phyloP scores from a whole-genome alignment of 352 stramenopile species.

The Achlya hypogyna region DNA sequence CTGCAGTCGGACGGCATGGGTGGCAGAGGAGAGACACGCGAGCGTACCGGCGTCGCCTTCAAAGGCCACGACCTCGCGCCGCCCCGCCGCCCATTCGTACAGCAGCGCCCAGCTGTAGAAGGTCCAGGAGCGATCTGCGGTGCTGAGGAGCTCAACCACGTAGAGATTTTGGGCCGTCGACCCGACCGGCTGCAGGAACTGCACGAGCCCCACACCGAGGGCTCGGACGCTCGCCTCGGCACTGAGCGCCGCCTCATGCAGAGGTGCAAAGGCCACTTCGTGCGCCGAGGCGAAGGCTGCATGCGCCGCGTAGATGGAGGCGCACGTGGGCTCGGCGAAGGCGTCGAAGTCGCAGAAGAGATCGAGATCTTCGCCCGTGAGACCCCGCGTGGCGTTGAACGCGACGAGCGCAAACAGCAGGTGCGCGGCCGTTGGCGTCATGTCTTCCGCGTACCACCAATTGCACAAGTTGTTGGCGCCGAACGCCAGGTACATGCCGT shows the following conservation, averaged over 20 bases:
- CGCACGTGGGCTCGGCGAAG: not conserved
- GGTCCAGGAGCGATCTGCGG: not conserved
- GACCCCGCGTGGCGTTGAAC: not conserved
- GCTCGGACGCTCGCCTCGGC: not conserved
- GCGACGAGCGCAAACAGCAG: constrained; percentile 8
- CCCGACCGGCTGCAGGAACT: not conserved
- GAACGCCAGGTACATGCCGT: not conserved
- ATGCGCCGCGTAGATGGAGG: not conserved
- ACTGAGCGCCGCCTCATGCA: not conserved
- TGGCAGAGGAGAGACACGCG: not conserved
- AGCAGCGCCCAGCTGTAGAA: not conserved
- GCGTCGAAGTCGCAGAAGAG: not conserved
- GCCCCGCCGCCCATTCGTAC: not conserved
- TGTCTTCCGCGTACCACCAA: not conserved
- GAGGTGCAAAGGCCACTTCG: not conserved
- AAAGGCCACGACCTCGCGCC: constrained; percentile 5
- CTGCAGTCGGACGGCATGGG: not conserved
- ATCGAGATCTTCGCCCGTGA: not conserved
- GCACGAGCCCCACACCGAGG: not conserved
- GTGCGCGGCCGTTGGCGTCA: not conserved
- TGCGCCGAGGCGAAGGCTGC: not conserved
- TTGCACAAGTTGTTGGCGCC: not conserved
- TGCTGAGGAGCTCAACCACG: not conserved
- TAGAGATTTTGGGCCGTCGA: not conserved
- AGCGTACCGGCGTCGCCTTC: not conserved